These are phyloP conservation scores for Hymenoscyphus fraxineus DNA, from an alignment of 2,329 filamentous ascomycete genomes.

Conservation along the genomic window DNA sequence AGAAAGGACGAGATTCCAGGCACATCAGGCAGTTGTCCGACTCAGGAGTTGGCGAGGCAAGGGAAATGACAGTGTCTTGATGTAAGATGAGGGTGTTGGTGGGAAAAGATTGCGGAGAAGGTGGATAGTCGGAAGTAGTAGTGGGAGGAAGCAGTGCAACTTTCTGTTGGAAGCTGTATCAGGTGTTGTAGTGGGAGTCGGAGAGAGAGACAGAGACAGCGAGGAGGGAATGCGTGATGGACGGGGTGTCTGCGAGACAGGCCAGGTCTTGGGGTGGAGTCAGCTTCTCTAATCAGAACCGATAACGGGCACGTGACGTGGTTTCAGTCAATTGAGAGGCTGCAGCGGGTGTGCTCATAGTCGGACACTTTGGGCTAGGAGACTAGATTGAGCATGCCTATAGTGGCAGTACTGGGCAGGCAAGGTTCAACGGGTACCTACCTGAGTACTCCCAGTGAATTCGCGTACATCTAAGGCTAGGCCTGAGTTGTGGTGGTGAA, in stretches of 20 bases:
- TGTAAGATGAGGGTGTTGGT: background rate
- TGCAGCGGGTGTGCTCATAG: background rate
- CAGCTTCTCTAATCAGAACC: constrained; percentile 2
- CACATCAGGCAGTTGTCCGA: constrained; percentile 28
- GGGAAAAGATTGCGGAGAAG: background rate
- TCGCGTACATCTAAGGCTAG: background rate
- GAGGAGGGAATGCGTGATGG: background rate
- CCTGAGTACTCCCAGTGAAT: background rate
- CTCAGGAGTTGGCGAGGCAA: constrained; percentile 6
- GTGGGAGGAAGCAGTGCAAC: background rate
- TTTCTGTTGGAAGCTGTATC: background rate
- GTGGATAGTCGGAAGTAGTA: background rate
- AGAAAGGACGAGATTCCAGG: constrained; percentile 27
- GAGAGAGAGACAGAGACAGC: background rate
- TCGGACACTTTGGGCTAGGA: background rate
- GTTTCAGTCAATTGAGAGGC: background rate
- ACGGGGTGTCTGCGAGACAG: background rate
- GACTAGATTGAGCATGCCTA: too few species aligned
- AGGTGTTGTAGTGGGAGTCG: too few species aligned
- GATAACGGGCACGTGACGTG: background rate
- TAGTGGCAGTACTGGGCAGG: background rate
- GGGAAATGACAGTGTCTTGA: background rate
- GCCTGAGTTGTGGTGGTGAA: too few species aligned
- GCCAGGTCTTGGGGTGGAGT: background rate
- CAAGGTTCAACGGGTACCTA: background rate